phyloP scores from a whole-genome alignment of 2,329 filamentous ascomycete species.

The Lasiodiplodia citricola region DNA sequence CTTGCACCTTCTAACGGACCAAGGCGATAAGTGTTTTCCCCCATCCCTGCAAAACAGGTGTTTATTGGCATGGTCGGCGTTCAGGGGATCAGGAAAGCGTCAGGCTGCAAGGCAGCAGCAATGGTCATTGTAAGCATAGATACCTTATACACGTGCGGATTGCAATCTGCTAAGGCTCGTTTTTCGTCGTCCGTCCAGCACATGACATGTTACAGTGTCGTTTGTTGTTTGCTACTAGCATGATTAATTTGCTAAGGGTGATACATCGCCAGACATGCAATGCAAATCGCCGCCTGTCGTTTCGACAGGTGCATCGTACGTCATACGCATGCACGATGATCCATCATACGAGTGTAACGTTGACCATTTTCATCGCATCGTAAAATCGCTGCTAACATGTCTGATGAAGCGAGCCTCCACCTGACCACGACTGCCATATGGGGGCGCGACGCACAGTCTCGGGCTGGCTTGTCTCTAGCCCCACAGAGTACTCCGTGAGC shows the following conservation, averaged over 20 bases:
- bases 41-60: background rate
- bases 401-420: constrained; percentile 18
- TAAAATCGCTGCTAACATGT: constrained; percentile 16
- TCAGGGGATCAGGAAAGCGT: background rate
- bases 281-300: constrained; percentile 21
- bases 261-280: constrained; percentile 13
- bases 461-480: constrained; percentile 8
- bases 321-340: constrained; percentile 19
- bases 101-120: constrained; percentile 11
- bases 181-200: background rate
- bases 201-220: background rate
- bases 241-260: background rate
- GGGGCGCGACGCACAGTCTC: background rate
- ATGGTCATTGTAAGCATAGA: constrained; percentile 25
- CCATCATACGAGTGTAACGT: constrained; percentile 26
- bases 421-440: constrained; percentile 17
- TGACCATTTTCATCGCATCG: background rate
- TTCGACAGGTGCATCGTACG: constrained; percentile 23
- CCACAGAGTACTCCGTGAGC: constrained; percentile 18
- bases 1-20: constrained; percentile 55
- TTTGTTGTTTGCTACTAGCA: constrained; percentile 7
- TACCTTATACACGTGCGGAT: constrained; percentile 23
- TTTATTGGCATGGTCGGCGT: constrained; percentile 21
- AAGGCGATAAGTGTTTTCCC: constrained; percentile 21
- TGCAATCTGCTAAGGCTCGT: constrained; percentile 7